Conservation (phyloP, 2,329 filamentous ascomycete species). For the Alternaria conjuncta region DNA sequence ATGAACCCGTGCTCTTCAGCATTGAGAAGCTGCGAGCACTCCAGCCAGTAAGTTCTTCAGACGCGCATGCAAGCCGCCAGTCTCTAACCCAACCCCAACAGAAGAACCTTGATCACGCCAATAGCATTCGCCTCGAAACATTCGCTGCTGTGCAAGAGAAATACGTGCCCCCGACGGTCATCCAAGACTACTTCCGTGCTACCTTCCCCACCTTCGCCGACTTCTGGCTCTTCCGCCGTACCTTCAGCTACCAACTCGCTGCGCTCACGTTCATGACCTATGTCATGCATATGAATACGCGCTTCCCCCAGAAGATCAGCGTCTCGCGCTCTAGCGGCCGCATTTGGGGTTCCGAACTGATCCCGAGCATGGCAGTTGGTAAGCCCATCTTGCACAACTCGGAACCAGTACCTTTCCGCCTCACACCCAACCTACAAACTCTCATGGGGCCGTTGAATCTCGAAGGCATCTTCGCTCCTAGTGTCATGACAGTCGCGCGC, state of each 20-base stretch:
- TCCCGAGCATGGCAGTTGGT: constrained; percentile 82
- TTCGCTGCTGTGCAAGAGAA: constrained; percentile 93
- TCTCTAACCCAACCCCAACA: constrained; percentile 47
- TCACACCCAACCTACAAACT: constrained; percentile 94
- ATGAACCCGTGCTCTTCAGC: constrained; percentile 92
- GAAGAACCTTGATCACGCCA: constrained; percentile 72
- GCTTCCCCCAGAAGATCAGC: constrained; percentile 94
- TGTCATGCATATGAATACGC: constrained; percentile 94
- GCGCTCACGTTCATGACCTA: constrained; percentile 98
- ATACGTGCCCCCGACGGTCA: constrained; percentile 83
- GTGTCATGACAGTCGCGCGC: constrained; percentile 94
- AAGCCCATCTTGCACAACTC: constrained; percentile 94
- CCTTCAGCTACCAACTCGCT: constrained; percentile 95
- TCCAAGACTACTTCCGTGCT: constrained; percentile 86
- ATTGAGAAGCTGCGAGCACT: constrained; percentile 90
- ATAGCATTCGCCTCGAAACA: constrained; percentile 83
- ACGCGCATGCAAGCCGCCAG: background rate
- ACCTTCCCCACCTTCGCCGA: constrained; percentile 89
- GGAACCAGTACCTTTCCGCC: constrained; percentile 94
- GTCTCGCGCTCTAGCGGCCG: constrained; percentile 85
- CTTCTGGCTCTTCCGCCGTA: constrained; percentile 98
- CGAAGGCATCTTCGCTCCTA: constrained; percentile 94
- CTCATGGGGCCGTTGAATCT: constrained; percentile 95
- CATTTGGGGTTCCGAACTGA: constrained; percentile 94
- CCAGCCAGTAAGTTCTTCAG: constrained; percentile 38